Base-by-base conservation (phyloP, 2,329 filamentous ascomycete species). In the Tolypocladium guangdongense region DNA sequence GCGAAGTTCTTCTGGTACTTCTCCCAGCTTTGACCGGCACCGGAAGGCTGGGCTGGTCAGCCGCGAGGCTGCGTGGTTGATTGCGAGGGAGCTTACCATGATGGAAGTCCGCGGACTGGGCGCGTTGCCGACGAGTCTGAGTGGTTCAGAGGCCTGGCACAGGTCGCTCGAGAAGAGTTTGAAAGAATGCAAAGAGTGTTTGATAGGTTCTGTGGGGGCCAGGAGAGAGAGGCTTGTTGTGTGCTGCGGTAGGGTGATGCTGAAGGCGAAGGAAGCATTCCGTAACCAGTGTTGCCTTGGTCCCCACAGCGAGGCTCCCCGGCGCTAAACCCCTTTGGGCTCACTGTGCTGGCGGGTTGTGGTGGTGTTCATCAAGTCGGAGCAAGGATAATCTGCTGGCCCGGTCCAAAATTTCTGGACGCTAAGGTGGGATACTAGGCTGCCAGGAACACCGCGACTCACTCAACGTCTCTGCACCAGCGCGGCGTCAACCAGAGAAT, bases 1-100 rank as follows among this genome's bases (percentile, higher is more conserved):
- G 87, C 92, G 68, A 89, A 99, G 68, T 86, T 91, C 81, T 97
- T 96, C 77, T 88, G 83, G 80, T 96, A 97, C 78, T 97, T 97
- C 81, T 99, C 93, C 93, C 93, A 99, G 81, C 83, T 89, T 73
- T 81, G 76, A 70, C 93, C 93, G 66, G 87, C 95, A 73, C 93
- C 92, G 77, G 88, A 92, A 80, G 91, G 91, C 91, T 96, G 51
- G 55, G 27, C 45, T 22, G 39, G 58, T 68, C 58, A 68, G 61
- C 58, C 56, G 38, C 52, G 53, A 35, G 55, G 47, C 50, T 45
- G 54, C 10, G 37, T 47, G 37, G 30, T 47, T 49, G 52, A 62
- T 52, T n/a, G 27, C 35, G 36, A 27, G 47, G 51, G 50, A 56
- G 58, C 71, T 64, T 58, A 76, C 73, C 73, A 76, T 75, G 63